Conservation (phyloP, 2,329 filamentous ascomycete genomes). For the Fusarium domesticum region DNA sequence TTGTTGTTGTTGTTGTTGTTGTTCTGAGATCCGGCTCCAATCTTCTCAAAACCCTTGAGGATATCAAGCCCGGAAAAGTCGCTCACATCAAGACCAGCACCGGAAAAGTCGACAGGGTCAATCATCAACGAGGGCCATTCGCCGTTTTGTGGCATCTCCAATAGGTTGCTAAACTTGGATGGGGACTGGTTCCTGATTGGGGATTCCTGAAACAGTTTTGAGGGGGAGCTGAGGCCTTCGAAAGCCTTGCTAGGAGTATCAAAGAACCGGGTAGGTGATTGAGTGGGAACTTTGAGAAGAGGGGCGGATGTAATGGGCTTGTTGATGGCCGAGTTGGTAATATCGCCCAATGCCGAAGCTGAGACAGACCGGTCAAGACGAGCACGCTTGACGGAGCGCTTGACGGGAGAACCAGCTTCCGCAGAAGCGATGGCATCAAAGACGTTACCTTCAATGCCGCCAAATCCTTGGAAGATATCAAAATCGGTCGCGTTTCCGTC, state of each 20-base stretch:
- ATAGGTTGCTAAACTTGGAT: constrained; percentile 44
- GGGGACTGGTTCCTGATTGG: constrained; percentile 44
- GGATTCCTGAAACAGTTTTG: constrained; percentile 45
- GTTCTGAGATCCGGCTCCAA: constrained; percentile 50
- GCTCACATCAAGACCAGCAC: constrained; percentile 48
- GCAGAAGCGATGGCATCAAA: constrained; percentile 44
- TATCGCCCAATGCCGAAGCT: constrained; percentile 58
- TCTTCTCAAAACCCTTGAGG: constrained; percentile 72
- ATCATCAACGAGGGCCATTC: constrained; percentile 39
- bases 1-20: constrained; percentile 32
- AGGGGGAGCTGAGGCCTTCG: constrained; percentile 54
- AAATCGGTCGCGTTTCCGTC: constrained; percentile 54
- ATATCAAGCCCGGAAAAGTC: constrained; percentile 65
- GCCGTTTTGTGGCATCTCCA: constrained; percentile 37
- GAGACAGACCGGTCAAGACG: constrained; percentile 63
- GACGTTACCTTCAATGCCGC: constrained; percentile 28
- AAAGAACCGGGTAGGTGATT: constrained; percentile 39
- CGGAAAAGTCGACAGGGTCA: constrained; percentile 40
- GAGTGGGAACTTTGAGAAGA: constrained; percentile 47
- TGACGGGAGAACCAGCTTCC: constrained; percentile 63
- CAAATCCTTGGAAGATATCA: constrained; percentile 57
- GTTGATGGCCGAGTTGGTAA: constrained; percentile 52
- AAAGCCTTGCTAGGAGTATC: constrained; percentile 59
- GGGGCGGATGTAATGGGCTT: constrained; percentile 52
- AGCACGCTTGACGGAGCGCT: constrained; percentile 58